phyloP scores from a whole-genome alignment of 495 filamentous ascomycete genomes.

The Bryoglossum gracile region DNA sequence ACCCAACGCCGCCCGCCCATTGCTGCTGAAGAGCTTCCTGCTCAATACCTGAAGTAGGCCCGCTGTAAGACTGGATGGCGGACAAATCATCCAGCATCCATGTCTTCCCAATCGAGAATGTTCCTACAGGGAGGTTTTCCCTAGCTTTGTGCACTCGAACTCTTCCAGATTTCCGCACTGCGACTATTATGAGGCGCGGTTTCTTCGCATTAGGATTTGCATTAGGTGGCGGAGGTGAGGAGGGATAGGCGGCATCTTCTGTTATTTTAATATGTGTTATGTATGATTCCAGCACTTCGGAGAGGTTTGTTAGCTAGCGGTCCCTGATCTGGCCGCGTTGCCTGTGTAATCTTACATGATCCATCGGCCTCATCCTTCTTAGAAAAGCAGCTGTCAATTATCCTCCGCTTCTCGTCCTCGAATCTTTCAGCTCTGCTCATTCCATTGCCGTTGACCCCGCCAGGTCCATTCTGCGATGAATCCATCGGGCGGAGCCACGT shows the following conservation, averaged over 20 bases:
- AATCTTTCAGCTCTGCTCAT: slow-evolving; percentile 78
- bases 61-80: slow-evolving; percentile 68
- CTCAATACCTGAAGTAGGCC: slow-evolving; percentile 43
- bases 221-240: slow-evolving; percentile 72
- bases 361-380: slow-evolving; percentile 84
- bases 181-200: slow-evolving; percentile 79
- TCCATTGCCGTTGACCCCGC: slow-evolving; percentile 22
- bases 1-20: slow-evolving; percentile 75
- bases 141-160: slow-evolving; percentile 95
- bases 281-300: slow-evolving; percentile 80
- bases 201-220: slow-evolving; percentile 70
- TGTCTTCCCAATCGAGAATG: slow-evolving; percentile 96
- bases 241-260: slow-evolving; percentile 80
- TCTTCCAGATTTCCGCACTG: slow-evolving; percentile 83
- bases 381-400: slow-evolving; percentile 83
- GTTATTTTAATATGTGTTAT: slow-evolving; percentile 90
- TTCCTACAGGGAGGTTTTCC: slow-evolving; percentile 86
- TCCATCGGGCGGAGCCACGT: slow-evolving; percentile 29
- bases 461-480: slow-evolving; percentile 24
- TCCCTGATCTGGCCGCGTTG: not conserved
- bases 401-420: slow-evolving; percentile 91
- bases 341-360: slow-evolving; percentile 48
- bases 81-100: slow-evolving; percentile 89
- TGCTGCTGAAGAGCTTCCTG: slow-evolving; percentile 61
- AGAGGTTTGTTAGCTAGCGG: not conserved